phyloP scores from a whole-genome alignment of 345 rosid species.

The Crucihimalaya himalaica region DNA sequence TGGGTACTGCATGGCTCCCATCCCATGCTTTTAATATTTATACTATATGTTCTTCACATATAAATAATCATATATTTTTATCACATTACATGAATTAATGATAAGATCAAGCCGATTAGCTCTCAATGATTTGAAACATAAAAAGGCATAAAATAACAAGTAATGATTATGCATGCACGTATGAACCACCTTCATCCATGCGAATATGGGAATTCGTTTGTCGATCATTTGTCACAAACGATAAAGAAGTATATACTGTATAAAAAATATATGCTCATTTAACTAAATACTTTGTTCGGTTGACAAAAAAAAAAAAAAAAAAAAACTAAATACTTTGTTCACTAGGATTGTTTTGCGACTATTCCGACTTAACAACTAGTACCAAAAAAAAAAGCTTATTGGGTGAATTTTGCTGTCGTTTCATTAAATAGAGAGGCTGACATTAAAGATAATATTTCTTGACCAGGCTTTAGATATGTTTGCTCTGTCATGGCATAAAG shows the following conservation, averaged over 20 bases:
- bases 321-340: neutral
- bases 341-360: neutral
- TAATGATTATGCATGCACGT: neutral
- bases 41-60: neutral
- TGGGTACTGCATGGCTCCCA: neutral
- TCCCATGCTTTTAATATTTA: neutral
- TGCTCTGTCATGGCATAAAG: conserved; percentile 5
- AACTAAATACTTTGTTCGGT: too few species aligned
- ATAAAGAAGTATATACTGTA: neutral
- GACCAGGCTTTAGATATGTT: neutral
- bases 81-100: neutral
- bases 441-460: neutral
- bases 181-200: neutral
- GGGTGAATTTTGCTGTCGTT: neutral
- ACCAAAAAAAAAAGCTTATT: neutral
- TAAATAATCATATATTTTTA: neutral
- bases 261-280: neutral
- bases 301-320: too few species aligned
- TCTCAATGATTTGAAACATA: neutral
- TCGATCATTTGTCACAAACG: neutral
- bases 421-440: conserved; percentile 22
- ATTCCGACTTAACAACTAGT: neutral
- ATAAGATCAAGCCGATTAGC: neutral
- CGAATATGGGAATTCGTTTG: neutral
- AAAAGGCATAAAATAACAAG: neutral